A percentile compares a stretch with the other conserved stretches of the same genome.
Evolutionary conservation across 805 yeast genomes (phyloP).

Genomic region (Monosporozyma unispora): DNA sequence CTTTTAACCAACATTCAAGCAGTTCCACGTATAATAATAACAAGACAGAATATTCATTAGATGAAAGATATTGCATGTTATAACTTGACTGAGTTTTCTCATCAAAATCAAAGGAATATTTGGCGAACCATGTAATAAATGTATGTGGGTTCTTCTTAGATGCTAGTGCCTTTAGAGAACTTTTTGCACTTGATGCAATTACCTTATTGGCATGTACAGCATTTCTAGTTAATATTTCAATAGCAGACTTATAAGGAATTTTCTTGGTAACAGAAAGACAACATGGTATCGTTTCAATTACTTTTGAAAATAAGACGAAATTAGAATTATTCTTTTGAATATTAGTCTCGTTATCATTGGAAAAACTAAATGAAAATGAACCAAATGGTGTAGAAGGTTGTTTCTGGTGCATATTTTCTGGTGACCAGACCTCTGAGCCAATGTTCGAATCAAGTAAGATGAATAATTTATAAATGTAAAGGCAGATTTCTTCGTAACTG

Average conservation of each 20-base stretch:
- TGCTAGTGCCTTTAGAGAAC: slow-evolving; percentile 58
- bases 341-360: slow-evolving; percentile 24
- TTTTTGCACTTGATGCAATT: slow-evolving; percentile 56
- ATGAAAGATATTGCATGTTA: slow-evolving; percentile 49
- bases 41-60: slow-evolving; percentile 50
- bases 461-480: slow-evolving; percentile 45
- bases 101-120: slow-evolving; percentile 69
- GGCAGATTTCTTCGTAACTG: slow-evolving; percentile 64
- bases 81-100: slow-evolving; percentile 54
- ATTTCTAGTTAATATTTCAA: slow-evolving; percentile 72
- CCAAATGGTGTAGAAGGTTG: slow-evolving; percentile 32
- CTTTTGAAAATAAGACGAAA: slow-evolving; percentile 55
- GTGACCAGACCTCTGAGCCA: slow-evolving; percentile 38
- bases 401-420: slow-evolving; percentile 30
- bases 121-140: slow-evolving; percentile 65
- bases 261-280: slow-evolving; percentile 38
- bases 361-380: slow-evolving; percentile 36
- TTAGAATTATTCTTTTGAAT: slow-evolving; percentile 31
- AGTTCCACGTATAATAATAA: slow-evolving; percentile 70
- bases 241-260: slow-evolving; percentile 50
- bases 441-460: slow-evolving; percentile 51
- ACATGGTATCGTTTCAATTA: slow-evolving; percentile 71
- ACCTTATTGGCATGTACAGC: slow-evolving; percentile 55
- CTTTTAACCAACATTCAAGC: slow-evolving; percentile 72
- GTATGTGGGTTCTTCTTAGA: slow-evolving; percentile 59